These are phyloP conservation scores for Balakata baccata DNA, from an alignment of 345 rosid genomes.

Conservation along the genomic window DNA sequence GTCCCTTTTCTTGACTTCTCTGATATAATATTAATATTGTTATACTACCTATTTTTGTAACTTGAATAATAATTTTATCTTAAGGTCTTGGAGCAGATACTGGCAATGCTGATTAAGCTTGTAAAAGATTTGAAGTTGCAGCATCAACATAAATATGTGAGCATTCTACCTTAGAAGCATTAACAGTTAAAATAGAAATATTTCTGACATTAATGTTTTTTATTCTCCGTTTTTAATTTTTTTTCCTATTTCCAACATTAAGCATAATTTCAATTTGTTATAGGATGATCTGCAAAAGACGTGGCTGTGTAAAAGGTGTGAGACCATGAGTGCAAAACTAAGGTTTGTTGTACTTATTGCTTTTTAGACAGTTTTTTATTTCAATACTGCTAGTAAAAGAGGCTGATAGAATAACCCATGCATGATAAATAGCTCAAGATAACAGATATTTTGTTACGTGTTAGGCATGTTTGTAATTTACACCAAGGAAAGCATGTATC, in stretches of 20 bases:
- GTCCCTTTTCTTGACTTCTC: background rate
- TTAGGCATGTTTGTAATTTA: constrained; percentile 1
- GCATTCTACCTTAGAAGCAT: constrained; percentile 16
- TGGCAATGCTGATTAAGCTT: constrained; percentile 91
- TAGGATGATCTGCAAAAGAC: constrained; percentile 93
- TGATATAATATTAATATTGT: background rate
- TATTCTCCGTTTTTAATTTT: no score
- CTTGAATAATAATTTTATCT: constrained; percentile 20
- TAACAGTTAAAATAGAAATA: background rate
- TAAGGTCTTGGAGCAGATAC: constrained; percentile 91
- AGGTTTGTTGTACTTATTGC: constrained; percentile 48
- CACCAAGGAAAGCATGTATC: background rate
- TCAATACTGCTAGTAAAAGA: background rate
- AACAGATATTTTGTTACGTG: background rate
- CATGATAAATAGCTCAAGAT: background rate
- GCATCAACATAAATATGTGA: constrained; percentile 91
- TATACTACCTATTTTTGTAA: background rate
- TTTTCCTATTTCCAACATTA: no score
- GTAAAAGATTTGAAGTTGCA: constrained; percentile 94
- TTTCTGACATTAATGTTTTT: no score
- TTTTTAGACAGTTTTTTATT: background rate
- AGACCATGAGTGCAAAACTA: constrained; percentile 91
- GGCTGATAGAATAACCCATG: background rate
- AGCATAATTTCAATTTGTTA: constrained; percentile 11
- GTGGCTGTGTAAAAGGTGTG: constrained; percentile 93